Conservation (phyloP, 192 early-diverging fungal genomes). For the Entomortierella beljakovae region DNA sequence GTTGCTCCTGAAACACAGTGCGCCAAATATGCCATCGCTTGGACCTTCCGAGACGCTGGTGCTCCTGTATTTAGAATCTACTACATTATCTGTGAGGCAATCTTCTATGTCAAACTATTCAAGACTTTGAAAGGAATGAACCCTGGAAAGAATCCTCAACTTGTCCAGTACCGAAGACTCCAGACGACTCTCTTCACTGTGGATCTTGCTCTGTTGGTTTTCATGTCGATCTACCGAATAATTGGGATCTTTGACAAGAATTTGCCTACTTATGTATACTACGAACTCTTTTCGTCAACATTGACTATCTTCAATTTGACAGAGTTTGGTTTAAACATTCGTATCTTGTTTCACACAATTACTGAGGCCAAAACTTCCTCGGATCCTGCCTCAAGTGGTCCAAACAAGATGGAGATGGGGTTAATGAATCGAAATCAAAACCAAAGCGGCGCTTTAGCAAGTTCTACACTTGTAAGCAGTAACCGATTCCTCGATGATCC, state of each 20-base stretch:
- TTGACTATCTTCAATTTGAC: conserved; percentile 53
- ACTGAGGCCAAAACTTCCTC: conserved; percentile 14
- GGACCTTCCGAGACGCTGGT: conserved; percentile 38
- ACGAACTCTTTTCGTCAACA: conserved; percentile 46
- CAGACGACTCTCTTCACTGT: conserved; percentile 52
- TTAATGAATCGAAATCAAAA: not conserved
- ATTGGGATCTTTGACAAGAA: conserved; percentile 33
- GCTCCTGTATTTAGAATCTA: conserved; percentile 52
- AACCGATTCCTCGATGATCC: not conserved
- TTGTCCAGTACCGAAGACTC: conserved; percentile 44
- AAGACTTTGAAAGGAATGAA: conserved; percentile 41
- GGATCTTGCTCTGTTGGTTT: conserved; percentile 35
- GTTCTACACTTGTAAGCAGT: not conserved
- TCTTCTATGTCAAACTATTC: conserved; percentile 52
- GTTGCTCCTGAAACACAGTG: conserved; percentile 36
- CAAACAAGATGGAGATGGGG: conserved; percentile 37
- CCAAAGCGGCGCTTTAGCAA: not conserved
- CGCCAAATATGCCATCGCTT: conserved; percentile 22
- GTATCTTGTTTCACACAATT: conserved; percentile 37
- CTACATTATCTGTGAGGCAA: conserved; percentile 48
- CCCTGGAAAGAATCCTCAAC: conserved; percentile 12
- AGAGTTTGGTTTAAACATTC: conserved; percentile 55
- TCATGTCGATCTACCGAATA: conserved; percentile 53
- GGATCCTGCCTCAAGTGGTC: not conserved
- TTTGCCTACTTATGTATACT: conserved; percentile 50